Percentiles rank a stretch among this genome's conserved stretches.
Evolutionary conservation across 2,329 filamentous ascomycete species (phyloP).

Genomic region (Xylariaceae sp.): DNA sequence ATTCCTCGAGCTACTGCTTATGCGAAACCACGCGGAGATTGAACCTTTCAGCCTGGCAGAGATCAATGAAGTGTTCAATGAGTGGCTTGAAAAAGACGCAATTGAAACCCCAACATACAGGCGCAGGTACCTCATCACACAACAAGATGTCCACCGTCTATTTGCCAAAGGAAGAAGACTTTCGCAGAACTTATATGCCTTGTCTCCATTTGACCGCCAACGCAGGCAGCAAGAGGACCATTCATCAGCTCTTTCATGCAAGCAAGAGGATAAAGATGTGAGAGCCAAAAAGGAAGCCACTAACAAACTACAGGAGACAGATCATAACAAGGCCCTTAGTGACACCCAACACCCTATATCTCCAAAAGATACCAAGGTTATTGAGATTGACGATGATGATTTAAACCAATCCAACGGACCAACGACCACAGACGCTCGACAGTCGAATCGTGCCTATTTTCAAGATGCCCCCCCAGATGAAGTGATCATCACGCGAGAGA

Average conservation of each 20-base stretch:
- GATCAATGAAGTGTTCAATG: slow-evolving; percentile 31
- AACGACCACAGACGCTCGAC: neutral
- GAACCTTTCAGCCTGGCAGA: slow-evolving; percentile 25
- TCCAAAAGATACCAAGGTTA: neutral
- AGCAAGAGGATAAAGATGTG: neutral
- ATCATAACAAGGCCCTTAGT: neutral
- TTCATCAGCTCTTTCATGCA: slow-evolving; percentile 7
- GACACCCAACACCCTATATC: neutral
- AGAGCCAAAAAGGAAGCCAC: neutral
- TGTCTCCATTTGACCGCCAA: neutral
- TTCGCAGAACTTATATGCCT: neutral
- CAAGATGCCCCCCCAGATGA: slow-evolving; percentile 6
- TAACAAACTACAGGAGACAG: neutral
- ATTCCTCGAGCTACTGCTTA: slow-evolving; percentile 35
- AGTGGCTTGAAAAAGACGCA: slow-evolving; percentile 33
- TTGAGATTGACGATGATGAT: neutral
- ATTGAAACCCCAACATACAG: slow-evolving; percentile 33
- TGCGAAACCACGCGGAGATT: slow-evolving; percentile 11
- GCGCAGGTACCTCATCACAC: slow-evolving; percentile 39
- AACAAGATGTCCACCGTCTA: slow-evolving; percentile 32
- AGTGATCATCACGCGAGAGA: slow-evolving; percentile 13
- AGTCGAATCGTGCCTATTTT: neutral
- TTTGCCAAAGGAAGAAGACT: slow-evolving; percentile 13
- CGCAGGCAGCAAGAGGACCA: neutral
- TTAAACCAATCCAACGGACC: neutral